phyloP scores from a whole-genome alignment of 2,329 filamentous ascomycete species.

The Penicillium vulpinum region DNA sequence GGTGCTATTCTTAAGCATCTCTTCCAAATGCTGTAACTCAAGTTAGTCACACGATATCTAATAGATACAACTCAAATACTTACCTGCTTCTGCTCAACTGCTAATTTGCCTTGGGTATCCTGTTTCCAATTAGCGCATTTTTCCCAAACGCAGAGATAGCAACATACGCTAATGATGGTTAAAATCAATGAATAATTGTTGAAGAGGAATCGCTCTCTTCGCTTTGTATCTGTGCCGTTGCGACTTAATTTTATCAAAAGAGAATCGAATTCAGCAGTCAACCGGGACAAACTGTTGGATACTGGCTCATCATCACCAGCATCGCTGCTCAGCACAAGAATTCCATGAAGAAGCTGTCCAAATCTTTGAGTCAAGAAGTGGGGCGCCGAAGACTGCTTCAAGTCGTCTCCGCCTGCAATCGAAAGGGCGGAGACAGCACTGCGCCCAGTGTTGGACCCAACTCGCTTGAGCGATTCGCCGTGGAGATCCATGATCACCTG shows the following conservation, averaged over 20 bases:
- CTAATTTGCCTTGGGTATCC: slow-evolving; percentile 50
- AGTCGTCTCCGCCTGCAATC: slow-evolving; percentile 51
- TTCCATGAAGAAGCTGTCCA: slow-evolving; percentile 83
- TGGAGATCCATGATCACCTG: slow-evolving; percentile 93
- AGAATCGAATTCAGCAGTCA: slow-evolving; percentile 78
- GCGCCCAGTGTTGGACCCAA: slow-evolving; percentile 50
- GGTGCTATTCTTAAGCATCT: slow-evolving; percentile 39
- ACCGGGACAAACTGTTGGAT: slow-evolving; percentile 71
- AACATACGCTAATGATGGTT: slow-evolving; percentile 75
- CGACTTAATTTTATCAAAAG: slow-evolving; percentile 79
- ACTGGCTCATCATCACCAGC: slow-evolving; percentile 94
- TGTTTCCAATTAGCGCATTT: slow-evolving; percentile 21
- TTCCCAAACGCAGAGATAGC: neutral
- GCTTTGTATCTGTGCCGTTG: slow-evolving; percentile 72
- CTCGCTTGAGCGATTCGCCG: slow-evolving; percentile 76
- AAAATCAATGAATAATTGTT: slow-evolving; percentile 96
- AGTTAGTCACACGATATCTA: neutral
- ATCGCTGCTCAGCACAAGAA: slow-evolving; percentile 80
- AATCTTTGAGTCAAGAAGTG: slow-evolving; percentile 95
- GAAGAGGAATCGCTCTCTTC: slow-evolving; percentile 82
- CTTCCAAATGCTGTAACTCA: slow-evolving; percentile 39
- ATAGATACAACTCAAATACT: slow-evolving; percentile 11
- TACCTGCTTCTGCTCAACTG: slow-evolving; percentile 67
- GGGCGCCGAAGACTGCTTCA: slow-evolving; percentile 61
- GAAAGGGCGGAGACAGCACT: slow-evolving; percentile 55